Base-by-base conservation (phyloP, 148 eudicot genomes). In the Chenopodium album region DNA sequence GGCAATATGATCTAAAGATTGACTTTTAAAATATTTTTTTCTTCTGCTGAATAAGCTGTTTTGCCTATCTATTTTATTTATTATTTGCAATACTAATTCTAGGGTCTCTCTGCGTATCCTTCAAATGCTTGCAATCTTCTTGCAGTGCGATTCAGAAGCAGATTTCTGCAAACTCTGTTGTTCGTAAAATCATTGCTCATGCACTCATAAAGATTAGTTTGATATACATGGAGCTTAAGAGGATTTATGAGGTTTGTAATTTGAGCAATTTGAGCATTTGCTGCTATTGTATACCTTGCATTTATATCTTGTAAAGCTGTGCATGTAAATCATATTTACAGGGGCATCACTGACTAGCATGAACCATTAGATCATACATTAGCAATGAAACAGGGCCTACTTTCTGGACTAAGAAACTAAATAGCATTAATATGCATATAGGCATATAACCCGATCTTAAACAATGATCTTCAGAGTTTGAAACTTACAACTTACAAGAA, bases 141-240 rank as follows among this genome's bases (percentile, higher is more conserved):
- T 90, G 90, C 91, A 96, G 99, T 85, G 92, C 91, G 69, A 94
- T 94, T 68, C 93, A 88, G 86, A 92, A 88, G 85, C 97, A 94
- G 84, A 90, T 96, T 66, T 76, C 86, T 82, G 83, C 89, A 17
- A 86, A 89, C 88, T 90, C 97, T 70, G 82, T 90, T 77, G 78
- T 81, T 85, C 92, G 89, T 62, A 92, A 88, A 83, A 81, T 89
- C 77, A 67, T 92, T 82, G 92, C 92, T 34, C 87, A 85, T 75
- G 71, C 89, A 63, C 87, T 90, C 56, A 82, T 96, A 83, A 92
- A 81, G 80, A 89, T 90, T 78, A 96, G 99, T 83, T 74, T 92
- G 88, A 88, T 92, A 56, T 94, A 89, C 89, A 96, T 91, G 99
- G 94, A 91, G 78, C 78, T 91, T 75, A 93, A 88, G 85, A 89